Evolutionary conservation across 345 rosid genomes (phyloP).

Genomic region (Sisymbrium irio): DNA sequence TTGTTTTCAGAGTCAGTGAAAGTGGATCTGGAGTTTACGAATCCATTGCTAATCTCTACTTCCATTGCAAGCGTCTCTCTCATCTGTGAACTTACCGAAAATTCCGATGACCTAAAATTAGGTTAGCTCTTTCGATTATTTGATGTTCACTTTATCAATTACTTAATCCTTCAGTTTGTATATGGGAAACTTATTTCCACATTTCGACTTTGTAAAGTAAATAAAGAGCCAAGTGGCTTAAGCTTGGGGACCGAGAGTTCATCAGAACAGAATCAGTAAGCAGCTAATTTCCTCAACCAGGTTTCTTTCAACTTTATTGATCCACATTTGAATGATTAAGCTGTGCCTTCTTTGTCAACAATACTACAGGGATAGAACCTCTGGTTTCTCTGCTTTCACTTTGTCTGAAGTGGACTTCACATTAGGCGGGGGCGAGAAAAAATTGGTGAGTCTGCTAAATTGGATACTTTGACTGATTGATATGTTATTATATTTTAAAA

Average conservation of each 20-base stretch:
- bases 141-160: slow-evolving; percentile 4
- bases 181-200: slow-evolving; percentile 18
- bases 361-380: slow-evolving; percentile 51
- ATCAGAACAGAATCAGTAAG: slow-evolving; percentile 39
- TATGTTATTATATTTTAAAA: neutral
- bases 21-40: slow-evolving; percentile 71
- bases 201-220: slow-evolving; percentile 26
- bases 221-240: slow-evolving; percentile 49
- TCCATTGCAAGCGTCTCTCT: slow-evolving; percentile 68
- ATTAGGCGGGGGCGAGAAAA: slow-evolving; percentile 62
- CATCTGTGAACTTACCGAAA: slow-evolving; percentile 66
- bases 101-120: slow-evolving; percentile 53
- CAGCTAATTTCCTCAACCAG: slow-evolving; percentile 22
- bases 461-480: slow-evolving; percentile 21
- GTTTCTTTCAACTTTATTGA: slow-evolving; percentile 21
- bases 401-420: slow-evolving; percentile 66
- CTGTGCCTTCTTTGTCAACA: slow-evolving; percentile 18
- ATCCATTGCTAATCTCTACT: slow-evolving; percentile 77
- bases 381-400: slow-evolving; percentile 49
- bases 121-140: slow-evolving; percentile 45
- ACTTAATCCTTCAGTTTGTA: slow-evolving; percentile 9
- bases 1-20: slow-evolving; percentile 69
- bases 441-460: slow-evolving; percentile 52
- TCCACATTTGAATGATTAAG: slow-evolving; percentile 23
- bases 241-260: slow-evolving; percentile 42